A percentile compares a stretch with the other conserved stretches of the same genome.
These are phyloP conservation scores for Phytopythium chamaehyphon DNA, from an alignment of 352 stramenopile species.

Conservation along the genomic window DNA sequence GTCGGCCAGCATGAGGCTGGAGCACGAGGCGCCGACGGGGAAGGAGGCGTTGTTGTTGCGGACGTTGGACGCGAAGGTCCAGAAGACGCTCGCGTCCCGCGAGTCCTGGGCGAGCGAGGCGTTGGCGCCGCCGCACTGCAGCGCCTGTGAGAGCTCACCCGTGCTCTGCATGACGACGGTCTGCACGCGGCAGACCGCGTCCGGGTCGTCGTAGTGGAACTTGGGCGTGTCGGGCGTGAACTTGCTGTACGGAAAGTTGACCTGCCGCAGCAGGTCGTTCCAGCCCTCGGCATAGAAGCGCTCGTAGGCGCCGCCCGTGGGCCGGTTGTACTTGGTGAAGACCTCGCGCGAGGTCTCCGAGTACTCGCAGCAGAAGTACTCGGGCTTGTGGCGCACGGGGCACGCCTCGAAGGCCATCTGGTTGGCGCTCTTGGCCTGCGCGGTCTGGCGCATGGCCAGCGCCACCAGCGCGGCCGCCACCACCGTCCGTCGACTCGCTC, in stretches of 20 bases:
- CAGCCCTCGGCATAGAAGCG: constrained; percentile 32
- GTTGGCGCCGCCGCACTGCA: constrained; percentile 31
- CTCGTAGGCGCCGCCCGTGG: constrained; percentile 20
- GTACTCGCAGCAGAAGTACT: constrained; percentile 36
- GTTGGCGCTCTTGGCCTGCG: constrained; percentile 10
- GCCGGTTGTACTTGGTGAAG: constrained; percentile 30
- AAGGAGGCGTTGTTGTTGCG: constrained; percentile 54
- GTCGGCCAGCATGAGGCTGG: constrained; percentile 25
- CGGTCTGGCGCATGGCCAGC: neutral
- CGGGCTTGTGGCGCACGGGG: constrained; percentile 23
- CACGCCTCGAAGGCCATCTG: constrained; percentile 31
- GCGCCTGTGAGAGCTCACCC: constrained; percentile 18
- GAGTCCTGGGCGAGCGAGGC: constrained; percentile 22
- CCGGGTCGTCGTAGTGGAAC: constrained; percentile 30
- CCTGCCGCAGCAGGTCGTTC: constrained; percentile 21
- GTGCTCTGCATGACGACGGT: constrained; percentile 11
- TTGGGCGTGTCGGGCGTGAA: constrained; percentile 21
- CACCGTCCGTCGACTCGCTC: neutral
- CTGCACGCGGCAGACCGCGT: constrained; percentile 25
- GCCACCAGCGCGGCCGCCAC: neutral
- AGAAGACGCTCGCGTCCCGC: constrained; percentile 30
- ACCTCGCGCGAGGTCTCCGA: constrained; percentile 18
- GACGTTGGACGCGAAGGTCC: constrained; percentile 30
- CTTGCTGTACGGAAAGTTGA: constrained; percentile 31
- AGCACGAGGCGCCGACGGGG: constrained; percentile 34